These are phyloP conservation scores for Chytriomyces sp. DNA, from an alignment of 192 early-diverging fungal species.

Conservation along the genomic window DNA sequence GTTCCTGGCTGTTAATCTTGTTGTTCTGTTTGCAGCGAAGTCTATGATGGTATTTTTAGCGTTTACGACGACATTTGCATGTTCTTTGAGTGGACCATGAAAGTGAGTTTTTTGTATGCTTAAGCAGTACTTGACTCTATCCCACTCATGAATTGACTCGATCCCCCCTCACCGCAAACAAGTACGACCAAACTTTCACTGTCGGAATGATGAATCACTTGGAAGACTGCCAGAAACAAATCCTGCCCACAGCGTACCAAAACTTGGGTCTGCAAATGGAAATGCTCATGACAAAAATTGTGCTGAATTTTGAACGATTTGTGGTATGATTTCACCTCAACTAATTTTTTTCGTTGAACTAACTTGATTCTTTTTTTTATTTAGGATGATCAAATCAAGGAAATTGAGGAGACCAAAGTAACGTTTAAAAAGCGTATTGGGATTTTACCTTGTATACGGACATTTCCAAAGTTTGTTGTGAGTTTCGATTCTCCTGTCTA, in stretches of 20 bases:
- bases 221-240: slow-evolving; percentile 71
- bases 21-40: slow-evolving; percentile 58
- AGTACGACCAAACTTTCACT: slow-evolving; percentile 52
- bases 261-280: slow-evolving; percentile 72
- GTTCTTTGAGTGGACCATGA: slow-evolving; percentile 77
- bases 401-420: slow-evolving; percentile 90
- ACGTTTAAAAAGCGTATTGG: slow-evolving; percentile 86
- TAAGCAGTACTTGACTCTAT: no score
- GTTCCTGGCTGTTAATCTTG: not conserved
- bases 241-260: slow-evolving; percentile 73
- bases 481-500: not conserved
- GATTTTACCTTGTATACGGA: slow-evolving; percentile 85
- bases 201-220: slow-evolving; percentile 87
- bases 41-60: slow-evolving; percentile 81
- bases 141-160: no score
- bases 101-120: slow-evolving; percentile 23
- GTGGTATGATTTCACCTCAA: slow-evolving; percentile 37
- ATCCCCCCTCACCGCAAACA: not conserved
- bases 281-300: slow-evolving; percentile 67
- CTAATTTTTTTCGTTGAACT: slow-evolving; percentile 23
- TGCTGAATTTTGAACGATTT: slow-evolving; percentile 78
- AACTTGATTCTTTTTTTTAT: not conserved
- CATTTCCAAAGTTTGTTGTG: slow-evolving; percentile 71
- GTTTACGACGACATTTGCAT: slow-evolving; percentile 72
- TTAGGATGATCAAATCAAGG: slow-evolving; percentile 83